phyloP scores from a whole-genome alignment of 2,329 filamentous ascomycete species.

The Trichoderma sp. region DNA sequence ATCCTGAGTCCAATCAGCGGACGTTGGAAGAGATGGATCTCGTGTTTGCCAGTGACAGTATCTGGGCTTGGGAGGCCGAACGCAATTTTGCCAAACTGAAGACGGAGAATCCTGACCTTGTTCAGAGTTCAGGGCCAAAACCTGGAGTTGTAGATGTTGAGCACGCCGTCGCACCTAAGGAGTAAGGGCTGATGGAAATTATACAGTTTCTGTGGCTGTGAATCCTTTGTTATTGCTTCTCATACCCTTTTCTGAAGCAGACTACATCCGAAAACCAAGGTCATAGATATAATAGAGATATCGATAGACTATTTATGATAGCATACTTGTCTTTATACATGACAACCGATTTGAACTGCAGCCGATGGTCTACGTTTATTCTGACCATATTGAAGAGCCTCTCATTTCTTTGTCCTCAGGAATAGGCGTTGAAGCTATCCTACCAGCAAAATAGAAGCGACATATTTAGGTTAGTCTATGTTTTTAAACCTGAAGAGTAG shows the following conservation, averaged over 20 bases:
- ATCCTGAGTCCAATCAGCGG: conserved; percentile 70
- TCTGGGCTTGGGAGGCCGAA: conserved; percentile 71
- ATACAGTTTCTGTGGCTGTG: neutral
- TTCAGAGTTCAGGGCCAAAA: conserved; percentile 22
- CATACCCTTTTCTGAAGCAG: neutral
- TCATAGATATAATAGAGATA: neutral
- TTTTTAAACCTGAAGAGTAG: too few relatives aligned
- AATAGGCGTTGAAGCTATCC: too few relatives aligned
- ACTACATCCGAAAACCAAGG: neutral
- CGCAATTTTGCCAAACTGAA: conserved; percentile 60
- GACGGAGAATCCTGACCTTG: conserved; percentile 53
- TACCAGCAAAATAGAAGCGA: neutral
- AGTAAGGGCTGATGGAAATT: neutral
- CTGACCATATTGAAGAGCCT: too few relatives aligned
- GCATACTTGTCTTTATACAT: too few relatives aligned
- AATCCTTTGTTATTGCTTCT: neutral
- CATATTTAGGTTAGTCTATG: too few relatives aligned
- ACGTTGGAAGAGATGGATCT: conserved; percentile 75
- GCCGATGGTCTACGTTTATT: too few relatives aligned
- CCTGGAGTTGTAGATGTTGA: conserved; percentile 24
- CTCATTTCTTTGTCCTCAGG: too few relatives aligned
- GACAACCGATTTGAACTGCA: too few relatives aligned
- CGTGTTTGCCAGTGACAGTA: conserved; percentile 63
- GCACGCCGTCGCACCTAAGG: conserved; percentile 17
- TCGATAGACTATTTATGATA: neutral